Evolutionary conservation across 495 filamentous ascomycete species (phyloP), one percentile per base, ranked within the genome.

Genomic region (Cladorrhinum samala): DNA sequence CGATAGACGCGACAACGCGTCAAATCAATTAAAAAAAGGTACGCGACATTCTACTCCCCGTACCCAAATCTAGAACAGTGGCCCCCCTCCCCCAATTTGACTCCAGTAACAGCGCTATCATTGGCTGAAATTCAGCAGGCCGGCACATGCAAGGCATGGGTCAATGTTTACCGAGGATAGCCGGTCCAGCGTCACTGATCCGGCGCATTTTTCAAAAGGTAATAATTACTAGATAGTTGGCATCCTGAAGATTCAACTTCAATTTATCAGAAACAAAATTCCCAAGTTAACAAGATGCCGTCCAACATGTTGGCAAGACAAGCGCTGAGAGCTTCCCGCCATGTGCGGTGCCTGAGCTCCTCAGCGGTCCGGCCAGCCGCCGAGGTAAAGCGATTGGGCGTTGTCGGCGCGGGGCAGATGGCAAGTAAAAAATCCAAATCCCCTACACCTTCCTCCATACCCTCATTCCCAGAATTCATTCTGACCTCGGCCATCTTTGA

Each of bases 321-420:
- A 46, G 63, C 67, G 27, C 47, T 66, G 20, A 62, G 66, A 61
- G 58, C 72, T 40, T 55, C 65, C 14, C 60, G 66, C 49, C 71
- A 71, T 27, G 27, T 70, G 36, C 72, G 82, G 48, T 63, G 63
- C 50, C 84, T 83, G 67, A 81, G 77, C 69, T 75, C 77, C 13
- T 76, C 71, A 39, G 60, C 72, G 27, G 66, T 67, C 25, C 71
- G 75, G 42, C 68, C 72, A 56, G 83, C 83, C 60, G 80, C 82
- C 60, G 84, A 91, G 71, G 87, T 97, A 42, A 94, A 91, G 73
- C 85, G 82, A 49, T 73, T 98, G 17, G 93, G 93, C 52, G 94
- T 99, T 25, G 74, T 99, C 60, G 94, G 94, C 53, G 93, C 92
- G 44, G 94, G 94, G 16, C 94, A 97, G 68, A 97, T 97, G 90